Base-by-base conservation (phyloP, 2,329 filamentous ascomycete genomes). In the Hypocrella siamensis region DNA sequence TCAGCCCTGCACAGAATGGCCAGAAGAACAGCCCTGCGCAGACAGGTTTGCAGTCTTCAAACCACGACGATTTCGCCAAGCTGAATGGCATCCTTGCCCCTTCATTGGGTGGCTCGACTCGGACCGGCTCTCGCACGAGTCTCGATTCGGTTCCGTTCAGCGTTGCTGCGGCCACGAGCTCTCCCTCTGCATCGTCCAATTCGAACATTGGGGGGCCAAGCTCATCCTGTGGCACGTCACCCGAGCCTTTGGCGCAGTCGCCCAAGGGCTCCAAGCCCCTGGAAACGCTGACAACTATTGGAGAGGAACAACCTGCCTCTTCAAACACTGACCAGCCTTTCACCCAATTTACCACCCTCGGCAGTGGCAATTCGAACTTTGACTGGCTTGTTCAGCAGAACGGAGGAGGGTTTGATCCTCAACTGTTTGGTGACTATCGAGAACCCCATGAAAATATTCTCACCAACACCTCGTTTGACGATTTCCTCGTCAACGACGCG, bases 401-500 rank as follows among this genome's bases (percentile, higher is more conserved):
- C 45, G 77, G 78, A 34, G 82, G 82, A 35, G 82, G 82, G 40
- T 94, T 96, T 46, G 86, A 96, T 39, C 88, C 90, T 0, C 75
- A 90, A 34, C 65, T 96, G 4, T 96, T 94, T 52, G 82, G 80
- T 33, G 82, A 85, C 44, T 96, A 94, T 56, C 77, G 90, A 32
- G 90, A 98, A 47, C 76, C 84, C 1, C 83, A 93, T 46, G 80
- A 84, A 35, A 88, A 78, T 34, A 67, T 93, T 11, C 57, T 93
- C 14, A 61, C 64, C 41, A 76, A 60, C 46, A 70, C 67, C 27
- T 72, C 75, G 7, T 81, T 92, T 41, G 81, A 83, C 33, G 79
- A 75, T 39, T 70, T 75, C 43, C 74, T 75, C 54, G 71, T 71
- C 41, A 33, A 33, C 14, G 86, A 93, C 43, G 80, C 84, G 11